Conservation (phyloP, 257 asterid genomes). For the Dorcoceras hygrometricum region DNA sequence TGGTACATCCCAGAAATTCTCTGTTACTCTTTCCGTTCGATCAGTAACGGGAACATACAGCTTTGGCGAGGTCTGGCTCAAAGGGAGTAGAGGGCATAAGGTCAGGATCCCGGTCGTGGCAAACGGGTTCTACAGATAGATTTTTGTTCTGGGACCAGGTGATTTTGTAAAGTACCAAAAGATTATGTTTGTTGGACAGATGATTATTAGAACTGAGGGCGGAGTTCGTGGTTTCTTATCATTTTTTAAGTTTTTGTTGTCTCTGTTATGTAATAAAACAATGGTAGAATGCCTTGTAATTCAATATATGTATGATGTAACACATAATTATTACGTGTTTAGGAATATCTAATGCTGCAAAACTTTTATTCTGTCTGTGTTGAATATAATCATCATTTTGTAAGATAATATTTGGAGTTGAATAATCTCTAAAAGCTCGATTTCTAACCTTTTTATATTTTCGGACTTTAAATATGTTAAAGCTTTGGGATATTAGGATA, state of each 20-base stretch:
- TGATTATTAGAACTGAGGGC: neutral
- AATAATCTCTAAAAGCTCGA: no score
- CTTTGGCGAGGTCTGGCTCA: slow-evolving; percentile 82
- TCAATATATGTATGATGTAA: neutral
- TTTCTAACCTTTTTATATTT: no score
- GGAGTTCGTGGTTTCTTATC: neutral
- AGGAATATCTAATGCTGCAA: no score
- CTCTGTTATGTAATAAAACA: neutral
- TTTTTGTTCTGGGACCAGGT: neutral
- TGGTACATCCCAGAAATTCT: slow-evolving; percentile 58
- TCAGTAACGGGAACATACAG: slow-evolving; percentile 76
- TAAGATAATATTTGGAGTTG: no score
- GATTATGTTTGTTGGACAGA: neutral
- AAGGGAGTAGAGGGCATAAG: slow-evolving; percentile 92
- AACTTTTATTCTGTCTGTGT: no score
- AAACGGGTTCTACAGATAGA: slow-evolving; percentile 66
- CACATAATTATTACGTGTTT: no score
- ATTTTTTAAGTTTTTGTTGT: neutral
- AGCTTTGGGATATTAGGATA: no score
- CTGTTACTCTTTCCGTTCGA: slow-evolving; percentile 71
- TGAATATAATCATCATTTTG: no score
- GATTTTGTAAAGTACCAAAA: neutral
- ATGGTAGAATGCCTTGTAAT: neutral
- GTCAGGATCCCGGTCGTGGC: slow-evolving; percentile 87
- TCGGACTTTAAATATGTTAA: no score